phyloP scores from a whole-genome alignment of 352 stramenopile genomes.

The Blastocystis sp. region DNA sequence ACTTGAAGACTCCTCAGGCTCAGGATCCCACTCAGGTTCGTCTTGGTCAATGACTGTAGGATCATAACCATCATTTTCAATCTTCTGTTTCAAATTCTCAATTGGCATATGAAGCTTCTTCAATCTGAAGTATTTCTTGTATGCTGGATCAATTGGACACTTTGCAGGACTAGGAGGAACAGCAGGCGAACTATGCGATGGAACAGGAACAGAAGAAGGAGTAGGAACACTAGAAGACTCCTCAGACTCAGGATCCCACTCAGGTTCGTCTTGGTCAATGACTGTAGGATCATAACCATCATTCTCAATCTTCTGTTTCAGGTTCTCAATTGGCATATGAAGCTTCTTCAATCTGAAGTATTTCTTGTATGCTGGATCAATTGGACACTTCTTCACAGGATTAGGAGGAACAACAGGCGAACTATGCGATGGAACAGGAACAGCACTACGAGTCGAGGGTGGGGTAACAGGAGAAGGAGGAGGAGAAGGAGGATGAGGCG shows the following conservation, averaged over 20 bases:
- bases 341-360: conserved; percentile 78
- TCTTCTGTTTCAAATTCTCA: conserved; percentile 78
- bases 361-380: conserved; percentile 67
- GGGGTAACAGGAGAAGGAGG: not conserved
- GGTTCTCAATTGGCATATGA: conserved; percentile 74
- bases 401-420: conserved; percentile 63
- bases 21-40: conserved; percentile 66
- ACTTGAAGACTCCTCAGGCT: not conserved
- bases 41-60: conserved; percentile 71
- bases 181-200: not conserved
- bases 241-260: not conserved
- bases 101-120: conserved; percentile 75
- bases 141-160: conserved; percentile 68
- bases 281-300: conserved; percentile 71
- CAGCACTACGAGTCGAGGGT: not conserved
- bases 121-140: conserved; percentile 79
- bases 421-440: not conserved
- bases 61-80: conserved; percentile 74
- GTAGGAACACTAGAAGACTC: conserved; percentile 69
- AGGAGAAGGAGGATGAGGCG: not conserved
- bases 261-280: conserved; percentile 66
- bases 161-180: conserved; percentile 68
- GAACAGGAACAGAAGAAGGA: conserved; percentile 63
- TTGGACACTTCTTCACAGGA: conserved; percentile 72
- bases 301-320: conserved; percentile 74